Evolutionary conservation across 768 basidiomycete genomes (phyloP), one percentile per base, ranked within the genome.

Genomic region (Leccinum subgranulosum): DNA sequence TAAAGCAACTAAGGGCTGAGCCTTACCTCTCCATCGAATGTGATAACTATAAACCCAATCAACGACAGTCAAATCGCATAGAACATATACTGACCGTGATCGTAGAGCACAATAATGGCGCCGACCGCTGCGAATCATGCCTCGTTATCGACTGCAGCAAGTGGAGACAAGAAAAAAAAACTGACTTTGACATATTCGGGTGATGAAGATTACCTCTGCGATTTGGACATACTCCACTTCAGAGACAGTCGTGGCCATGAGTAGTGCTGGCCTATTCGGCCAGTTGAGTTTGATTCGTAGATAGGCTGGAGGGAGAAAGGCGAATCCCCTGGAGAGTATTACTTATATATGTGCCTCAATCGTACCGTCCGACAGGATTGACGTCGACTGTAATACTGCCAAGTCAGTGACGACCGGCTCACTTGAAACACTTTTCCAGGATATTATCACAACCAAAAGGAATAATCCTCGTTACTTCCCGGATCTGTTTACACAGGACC

Each of bases 71-170:
- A 28, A 28, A 29, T 50, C 27, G 23, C 4, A 31, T 3, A 21
- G 19, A 15, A 11, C 0, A 51, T 39, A 6, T 28, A 49, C 61
- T 59, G 17, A 50, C 66, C 29, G 41, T 67, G 66, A 43, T 68
- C 66, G n/a, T 67, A 66, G 33, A 68, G 47, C 21, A 68, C 34
- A 3, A 57, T n/a, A 2, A 57, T 15, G 8, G 59, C 39, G 2
- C 64, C 49, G 3, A 57, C 48, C 17, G 28, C 66, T 66, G 47
- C 7, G 15, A 47, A 56, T 19, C 4, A 31, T 28, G 11, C 5
- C 3, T 28, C 34, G 15, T 67, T 54, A 61, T 29, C 17, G n/a
- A 29, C 48, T 4, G 14, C 0, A 7, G 33, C 29, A 28, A 31
- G 29, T 1, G 6, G 4, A 4, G 11, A 21, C 25, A 9, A 17